These are phyloP conservation scores for Paecilomyces formosus DNA, from an alignment of 2,329 filamentous ascomycete genomes.

Conservation along the genomic window DNA sequence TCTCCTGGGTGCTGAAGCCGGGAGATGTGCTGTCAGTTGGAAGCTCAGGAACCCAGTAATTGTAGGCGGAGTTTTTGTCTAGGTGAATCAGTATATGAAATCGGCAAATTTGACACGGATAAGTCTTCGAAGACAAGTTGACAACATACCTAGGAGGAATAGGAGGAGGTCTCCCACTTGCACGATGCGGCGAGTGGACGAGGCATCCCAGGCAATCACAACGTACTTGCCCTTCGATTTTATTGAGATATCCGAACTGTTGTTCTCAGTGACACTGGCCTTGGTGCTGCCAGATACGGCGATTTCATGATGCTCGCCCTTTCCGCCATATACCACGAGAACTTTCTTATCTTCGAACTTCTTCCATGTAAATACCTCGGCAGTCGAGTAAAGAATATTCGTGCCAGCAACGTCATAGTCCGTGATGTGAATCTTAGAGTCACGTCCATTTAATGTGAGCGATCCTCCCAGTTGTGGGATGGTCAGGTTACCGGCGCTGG, in stretches of 20 bases:
- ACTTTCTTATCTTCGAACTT: constrained; percentile 50
- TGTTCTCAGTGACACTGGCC: constrained; percentile 26
- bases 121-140: neutral
- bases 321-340: constrained; percentile 33
- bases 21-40: constrained; percentile 16
- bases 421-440: constrained; percentile 38
- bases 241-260: constrained; percentile 17
- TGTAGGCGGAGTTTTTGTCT: constrained; percentile 46
- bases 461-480: constrained; percentile 34
- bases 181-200: constrained; percentile 37
- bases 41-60: constrained; percentile 38
- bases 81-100: constrained; percentile 8
- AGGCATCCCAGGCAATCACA: constrained; percentile 48
- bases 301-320: constrained; percentile 34
- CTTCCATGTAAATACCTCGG: constrained; percentile 47
- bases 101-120: neutral
- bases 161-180: constrained; percentile 41
- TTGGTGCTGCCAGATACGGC: constrained; percentile 24
- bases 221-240: constrained; percentile 20
- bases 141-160: constrained; percentile 44
- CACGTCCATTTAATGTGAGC: constrained; percentile 32
- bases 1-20: constrained; percentile 23
- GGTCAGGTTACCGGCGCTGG: constrained; percentile 30
- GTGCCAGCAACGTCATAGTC: constrained; percentile 34
- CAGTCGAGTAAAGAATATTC: constrained; percentile 37